phyloP scores from a whole-genome alignment of 257 asterid genomes.

The Petrea volubilis region DNA sequence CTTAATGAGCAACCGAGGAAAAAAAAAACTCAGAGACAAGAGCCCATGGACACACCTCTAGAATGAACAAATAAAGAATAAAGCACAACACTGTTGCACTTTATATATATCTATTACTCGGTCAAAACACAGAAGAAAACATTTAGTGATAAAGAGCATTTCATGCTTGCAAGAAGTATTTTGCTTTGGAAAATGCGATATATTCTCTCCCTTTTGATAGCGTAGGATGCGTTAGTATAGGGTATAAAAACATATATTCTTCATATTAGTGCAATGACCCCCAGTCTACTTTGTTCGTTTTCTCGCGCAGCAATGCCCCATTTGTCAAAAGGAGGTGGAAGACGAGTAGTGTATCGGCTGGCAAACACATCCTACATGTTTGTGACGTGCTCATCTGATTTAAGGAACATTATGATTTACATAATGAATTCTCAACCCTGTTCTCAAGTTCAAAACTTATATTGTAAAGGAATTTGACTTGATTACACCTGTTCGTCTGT shows the following conservation, averaged over 20 bases:
- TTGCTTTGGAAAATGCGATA: not conserved
- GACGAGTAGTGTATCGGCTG: conserved; percentile 41
- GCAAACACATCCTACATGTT: not conserved
- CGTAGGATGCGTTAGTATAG: not conserved
- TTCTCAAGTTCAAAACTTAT: conserved; percentile 21
- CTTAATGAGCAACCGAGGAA: not conserved
- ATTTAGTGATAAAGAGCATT: too few relatives aligned
- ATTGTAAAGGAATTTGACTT: conserved; percentile 8
- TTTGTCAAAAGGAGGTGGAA: conserved; percentile 75
- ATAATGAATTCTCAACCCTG: not conserved
- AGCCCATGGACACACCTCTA: not conserved
- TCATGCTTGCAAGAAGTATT: not conserved
- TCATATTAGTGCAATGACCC: not conserved
- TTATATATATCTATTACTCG: not conserved
- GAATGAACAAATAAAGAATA: not conserved
- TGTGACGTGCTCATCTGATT: not conserved
- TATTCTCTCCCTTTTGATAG: not conserved
- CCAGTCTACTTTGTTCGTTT: not conserved
- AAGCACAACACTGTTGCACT: not conserved
- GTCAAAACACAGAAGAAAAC: not conserved
- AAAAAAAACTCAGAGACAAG: not conserved
- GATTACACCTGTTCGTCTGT: conserved; percentile 15
- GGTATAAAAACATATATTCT: not conserved
- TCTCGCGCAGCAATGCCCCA: conserved; percentile 70
- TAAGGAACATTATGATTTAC: not conserved